Evolutionary conservation across 371 early-diverging fungal genomes (phyloP).

Genomic region (Rhizopus delemar): DNA sequence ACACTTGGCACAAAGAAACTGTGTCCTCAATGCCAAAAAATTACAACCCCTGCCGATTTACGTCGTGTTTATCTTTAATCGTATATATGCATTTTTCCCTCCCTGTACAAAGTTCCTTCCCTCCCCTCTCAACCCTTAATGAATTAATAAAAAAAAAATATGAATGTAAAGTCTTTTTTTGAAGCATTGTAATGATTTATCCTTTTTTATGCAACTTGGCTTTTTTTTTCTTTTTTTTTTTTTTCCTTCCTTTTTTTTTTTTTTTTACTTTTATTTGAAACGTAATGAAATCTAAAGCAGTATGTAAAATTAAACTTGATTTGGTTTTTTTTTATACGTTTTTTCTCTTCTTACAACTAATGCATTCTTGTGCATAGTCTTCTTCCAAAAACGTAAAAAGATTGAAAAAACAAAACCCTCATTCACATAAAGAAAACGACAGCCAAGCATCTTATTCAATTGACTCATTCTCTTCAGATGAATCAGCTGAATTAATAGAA

Average conservation of each 20-base stretch:
- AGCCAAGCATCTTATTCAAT: neutral
- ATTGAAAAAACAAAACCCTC: neutral
- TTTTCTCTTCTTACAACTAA: no score
- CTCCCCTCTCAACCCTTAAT: neutral
- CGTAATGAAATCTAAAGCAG: no score
- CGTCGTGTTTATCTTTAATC: conserved; percentile 80
- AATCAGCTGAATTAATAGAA: neutral
- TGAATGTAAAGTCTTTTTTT: no score
- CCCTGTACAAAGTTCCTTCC: neutral
- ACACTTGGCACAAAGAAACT: conserved; percentile 85
- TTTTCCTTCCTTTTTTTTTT: no score
- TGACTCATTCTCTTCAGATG: neutral
- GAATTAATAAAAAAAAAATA: neutral
- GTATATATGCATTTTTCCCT: conserved; percentile 3
- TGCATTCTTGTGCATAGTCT: neutral
- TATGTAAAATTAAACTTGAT: no score
- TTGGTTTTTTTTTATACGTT: no score
- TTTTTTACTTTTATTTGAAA: no score
- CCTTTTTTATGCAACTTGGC: neutral
- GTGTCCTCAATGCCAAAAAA: conserved; percentile 90
- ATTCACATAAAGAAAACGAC: neutral
- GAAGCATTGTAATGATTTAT: no score
- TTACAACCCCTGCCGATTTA: conserved; percentile 82
- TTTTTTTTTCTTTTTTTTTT: no score
- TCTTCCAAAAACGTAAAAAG: no score